Conservation (phyloP, 2,329 filamentous ascomycete genomes). For the Colletotrichum spinosum region DNA sequence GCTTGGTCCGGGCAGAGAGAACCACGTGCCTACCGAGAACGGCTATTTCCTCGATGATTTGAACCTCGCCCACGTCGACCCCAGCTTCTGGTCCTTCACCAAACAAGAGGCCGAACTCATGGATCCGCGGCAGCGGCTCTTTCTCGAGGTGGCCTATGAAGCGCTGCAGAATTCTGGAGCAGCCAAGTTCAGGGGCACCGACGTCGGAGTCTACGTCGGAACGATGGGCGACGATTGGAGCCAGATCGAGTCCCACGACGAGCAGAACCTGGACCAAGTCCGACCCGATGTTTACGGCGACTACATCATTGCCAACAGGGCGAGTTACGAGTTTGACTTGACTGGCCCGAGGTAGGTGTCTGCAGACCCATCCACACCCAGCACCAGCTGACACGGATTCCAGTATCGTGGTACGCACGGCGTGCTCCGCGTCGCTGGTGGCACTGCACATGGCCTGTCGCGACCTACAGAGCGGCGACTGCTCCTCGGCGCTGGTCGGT, state of each 20-base stretch:
- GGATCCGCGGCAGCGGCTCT: constrained; percentile 36
- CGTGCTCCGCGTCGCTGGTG: constrained; percentile 52
- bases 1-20: constrained; percentile 34
- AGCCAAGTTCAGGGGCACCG: constrained; percentile 41
- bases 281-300: constrained; percentile 41
- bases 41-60: constrained; percentile 45
- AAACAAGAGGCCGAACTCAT: constrained; percentile 41
- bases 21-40: constrained; percentile 37
- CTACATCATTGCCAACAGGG: constrained; percentile 46
- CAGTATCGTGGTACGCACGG: constrained; percentile 50
- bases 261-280: constrained; percentile 38
- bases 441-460: constrained; percentile 52
- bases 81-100: constrained; percentile 47
- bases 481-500: constrained; percentile 48
- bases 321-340: constrained; percentile 48
- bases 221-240: constrained; percentile 46
- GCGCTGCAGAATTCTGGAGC: constrained; percentile 40
- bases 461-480: constrained; percentile 42
- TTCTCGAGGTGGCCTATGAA: constrained; percentile 37
- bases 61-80: constrained; percentile 44
- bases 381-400: background rate
- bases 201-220: constrained; percentile 46
- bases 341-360: constrained; percentile 45
- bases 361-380: background rate
- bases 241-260: constrained; percentile 38